Base-by-base conservation (phyloP, 768 basidiomycete genomes). In the Naematelia encephala region DNA sequence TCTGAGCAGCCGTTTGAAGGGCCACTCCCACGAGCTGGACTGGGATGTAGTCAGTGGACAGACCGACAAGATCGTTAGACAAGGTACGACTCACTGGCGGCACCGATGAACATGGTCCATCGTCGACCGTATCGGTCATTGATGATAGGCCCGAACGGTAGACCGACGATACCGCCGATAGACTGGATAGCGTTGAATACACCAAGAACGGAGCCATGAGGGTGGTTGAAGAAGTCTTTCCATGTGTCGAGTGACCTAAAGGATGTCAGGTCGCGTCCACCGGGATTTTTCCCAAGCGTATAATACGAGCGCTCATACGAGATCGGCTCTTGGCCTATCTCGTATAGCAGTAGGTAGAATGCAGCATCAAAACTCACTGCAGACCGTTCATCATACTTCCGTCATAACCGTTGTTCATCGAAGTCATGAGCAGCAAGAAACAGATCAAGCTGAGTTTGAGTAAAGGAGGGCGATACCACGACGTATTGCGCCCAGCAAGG, bases 1-100 rank as follows among this genome's bases (percentile, higher is more conserved):
- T 76, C 60, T 67, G 81, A 1, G 82, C 80, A 49, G 80, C 82
- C 30, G 82, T 82, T 11, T 83, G 82, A 56, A 84, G 69, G 80
- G 67, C 16, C 80, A 86, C 84, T 3, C 87, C 87, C 23, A 81
- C 81, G 10, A 87, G 78, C 84, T 87, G 86, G 66, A 88, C 76
- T 27, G 82, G 23, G 16, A 84, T 82, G 13, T 21, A 21, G 34
- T 58, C 2, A 51, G 39, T 44, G 23, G 25, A 23, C 54, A 51
- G 13, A 23, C 5, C 80, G 60, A 87, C 79, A 5, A 86, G 86
- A 5, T 85, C 79, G 1, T 81, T 84, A 13, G 30, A n/a, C 22
- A 85, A 62, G 56, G 81, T 81, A 16, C 84, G 83, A 43, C 85
- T 80, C 60, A 79, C 34, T 50, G 19, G 28, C 34, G 27, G 51